These are phyloP conservation scores for Magnusiomyces fungicola DNA, from an alignment of 1,139 yeast genomes.

Conservation along the genomic window DNA sequence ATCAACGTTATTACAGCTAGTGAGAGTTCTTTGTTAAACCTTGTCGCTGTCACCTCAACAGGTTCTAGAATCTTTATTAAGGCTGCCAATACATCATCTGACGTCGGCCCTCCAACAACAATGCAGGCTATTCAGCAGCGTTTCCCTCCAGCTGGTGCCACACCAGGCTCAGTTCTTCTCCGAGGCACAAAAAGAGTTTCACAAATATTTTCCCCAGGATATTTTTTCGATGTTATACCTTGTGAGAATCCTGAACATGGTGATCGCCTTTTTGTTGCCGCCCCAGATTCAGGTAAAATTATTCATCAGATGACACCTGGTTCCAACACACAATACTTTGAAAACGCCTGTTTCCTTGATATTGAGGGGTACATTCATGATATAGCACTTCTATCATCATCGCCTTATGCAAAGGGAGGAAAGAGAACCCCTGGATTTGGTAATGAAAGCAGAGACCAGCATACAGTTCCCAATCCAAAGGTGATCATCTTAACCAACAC, in stretches of 20 bases:
- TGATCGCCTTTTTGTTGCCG: constrained; percentile 58
- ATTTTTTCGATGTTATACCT: constrained; percentile 50
- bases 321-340: constrained; percentile 47
- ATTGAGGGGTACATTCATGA: constrained; percentile 64
- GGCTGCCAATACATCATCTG: constrained; percentile 26
- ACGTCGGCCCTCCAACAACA: constrained; percentile 26
- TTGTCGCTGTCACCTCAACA: constrained; percentile 77
- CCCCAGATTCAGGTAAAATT: constrained; percentile 71
- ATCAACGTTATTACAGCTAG: constrained; percentile 22
- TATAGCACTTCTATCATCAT: constrained; percentile 62
- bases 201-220: constrained; percentile 72
- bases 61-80: constrained; percentile 68
- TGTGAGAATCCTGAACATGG: constrained; percentile 21
- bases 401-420: constrained; percentile 65
- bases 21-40: constrained; percentile 65
- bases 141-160: constrained; percentile 29
- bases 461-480: constrained; percentile 45
- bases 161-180: constrained; percentile 33
- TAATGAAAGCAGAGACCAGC: constrained; percentile 80
- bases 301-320: constrained; percentile 44
- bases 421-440: constrained; percentile 55
- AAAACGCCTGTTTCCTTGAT: constrained; percentile 71
- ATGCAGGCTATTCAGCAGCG: constrained; percentile 34
- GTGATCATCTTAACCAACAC: constrained; percentile 77
- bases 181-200: constrained; percentile 36